Base-by-base conservation (phyloP, 31 red algal species). In the Bonnemaisonia californica region DNA sequence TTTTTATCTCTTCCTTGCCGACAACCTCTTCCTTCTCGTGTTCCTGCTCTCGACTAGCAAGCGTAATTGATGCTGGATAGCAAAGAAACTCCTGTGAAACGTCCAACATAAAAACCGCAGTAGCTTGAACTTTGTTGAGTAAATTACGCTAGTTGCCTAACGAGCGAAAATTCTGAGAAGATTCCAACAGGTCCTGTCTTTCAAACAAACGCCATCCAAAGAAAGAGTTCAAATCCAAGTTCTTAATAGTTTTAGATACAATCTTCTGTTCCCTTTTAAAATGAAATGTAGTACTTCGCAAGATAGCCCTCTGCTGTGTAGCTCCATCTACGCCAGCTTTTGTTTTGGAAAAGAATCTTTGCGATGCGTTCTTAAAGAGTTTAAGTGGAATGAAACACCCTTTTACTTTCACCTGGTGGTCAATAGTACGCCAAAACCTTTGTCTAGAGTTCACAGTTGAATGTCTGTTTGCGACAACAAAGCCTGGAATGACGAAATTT, bases 321-420 rank as follows among this genome's bases (percentile, higher is more conserved):
- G 57, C 0, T 61, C 57, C 57, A 1, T 1, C 57, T 29, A 61
- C 57, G 31, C 57, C 5, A 8, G 26, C 57, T 29, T 0, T 61
- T 0, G 16, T 61, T 61, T 61, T 61, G 16, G 57, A 61, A 29
- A 29, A 61, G 57, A 61, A 61, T 23, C 57, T 61, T 29, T 61
- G 0, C 0, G 0, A 23, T 29, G 0, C 57, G 57, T 0, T 23
- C 31, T 61, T 1, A 61, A 61, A 61, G 5, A 61, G 16, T 18
- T 61, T 61, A 0, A 61, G 31, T 23, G 57, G 57, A 23, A 61
- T 23, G 31, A 1, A 61, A 61, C 26, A 8, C 9, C 57, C 57
- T 23, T 61, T 61, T 61, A 29, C 57, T 23, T 61, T 61, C 26
- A 61, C 16, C n/a, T n/a, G n/a, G n/a, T n/a, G n/a, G n/a, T n/a